Conservation (phyloP, 2,329 filamentous ascomycete species). For the Cladophialophora immunda region DNA sequence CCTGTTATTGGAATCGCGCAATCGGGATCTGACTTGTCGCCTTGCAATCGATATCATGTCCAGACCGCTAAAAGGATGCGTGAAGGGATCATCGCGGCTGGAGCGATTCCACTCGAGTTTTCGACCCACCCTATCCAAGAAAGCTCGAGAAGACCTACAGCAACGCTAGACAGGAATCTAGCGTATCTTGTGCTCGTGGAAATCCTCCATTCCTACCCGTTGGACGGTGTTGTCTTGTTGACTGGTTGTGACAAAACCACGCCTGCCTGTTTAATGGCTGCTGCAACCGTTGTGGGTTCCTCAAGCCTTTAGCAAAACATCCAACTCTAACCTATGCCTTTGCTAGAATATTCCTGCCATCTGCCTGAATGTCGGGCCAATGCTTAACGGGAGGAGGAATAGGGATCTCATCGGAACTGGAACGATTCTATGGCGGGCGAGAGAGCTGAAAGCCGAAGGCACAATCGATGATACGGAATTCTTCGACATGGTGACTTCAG, state of each 20-base stretch:
- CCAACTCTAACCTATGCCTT: too few species aligned
- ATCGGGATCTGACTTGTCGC: slow-evolving; percentile 60
- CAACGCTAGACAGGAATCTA: slow-evolving; percentile 60
- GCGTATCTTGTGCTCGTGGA: slow-evolving; percentile 60
- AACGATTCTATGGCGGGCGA: slow-evolving; percentile 59
- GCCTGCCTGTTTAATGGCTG: slow-evolving; percentile 61
- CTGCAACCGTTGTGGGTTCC: slow-evolving; percentile 53
- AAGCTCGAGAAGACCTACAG: slow-evolving; percentile 57
- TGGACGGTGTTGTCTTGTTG: slow-evolving; percentile 61
- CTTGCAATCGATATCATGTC: slow-evolving; percentile 61
- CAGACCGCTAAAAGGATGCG: slow-evolving; percentile 60
- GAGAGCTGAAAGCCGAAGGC: slow-evolving; percentile 58
- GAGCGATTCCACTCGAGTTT: slow-evolving; percentile 61
- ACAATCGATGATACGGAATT: slow-evolving; percentile 56
- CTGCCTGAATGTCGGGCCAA: slow-evolving; percentile 62
- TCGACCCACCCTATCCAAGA: slow-evolving; percentile 63
- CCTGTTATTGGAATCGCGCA: slow-evolving; percentile 64
- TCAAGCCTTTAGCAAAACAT: too few species aligned
- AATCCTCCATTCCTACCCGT: slow-evolving; percentile 57
- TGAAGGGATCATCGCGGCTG: slow-evolving; percentile 59
- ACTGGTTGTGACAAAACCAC: slow-evolving; percentile 65
- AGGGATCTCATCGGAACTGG: slow-evolving; percentile 58
- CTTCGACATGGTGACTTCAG: slow-evolving; percentile 55
- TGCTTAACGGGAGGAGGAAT: slow-evolving; percentile 52
- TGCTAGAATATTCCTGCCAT: slow-evolving; percentile 58